Evolutionary conservation across 345 rosid genomes (phyloP), one percentile per base, ranked within the genome.

Genomic region (Hibiscus mutabilis): DNA sequence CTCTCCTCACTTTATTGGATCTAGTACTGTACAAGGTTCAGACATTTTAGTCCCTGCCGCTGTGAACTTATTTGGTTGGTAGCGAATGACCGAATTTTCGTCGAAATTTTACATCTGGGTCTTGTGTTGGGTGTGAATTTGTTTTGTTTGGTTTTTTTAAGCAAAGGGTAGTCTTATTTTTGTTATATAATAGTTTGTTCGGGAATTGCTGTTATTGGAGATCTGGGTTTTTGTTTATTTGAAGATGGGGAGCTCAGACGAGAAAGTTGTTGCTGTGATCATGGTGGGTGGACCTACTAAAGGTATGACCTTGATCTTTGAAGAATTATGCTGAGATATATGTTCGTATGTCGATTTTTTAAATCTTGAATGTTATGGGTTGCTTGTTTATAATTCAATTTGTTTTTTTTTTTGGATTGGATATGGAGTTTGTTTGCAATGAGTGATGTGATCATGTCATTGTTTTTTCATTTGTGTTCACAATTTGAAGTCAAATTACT

Each of bases 211-310:
- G 66, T 49, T 49, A 35, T 77, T 72, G 37, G 66, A 77, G 88
- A 84, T 85, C 88, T 84, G 86, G 76, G 74, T 69, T 74, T 76
- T 35, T 57, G 64, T 65, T 79, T 70, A 47, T 52, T 71, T 33
- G 46, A 71, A 74, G 71, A 89, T 91, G 97, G 88, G 85, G 56
- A 79, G 86, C 79, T 81, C 91, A 5, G 95, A 85, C 35, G 97
- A 86, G 83, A 89, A 81, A 74, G 90, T 88, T 62, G 93, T 94
- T 60, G 98, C 98, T 79, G 95, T 94, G 69, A 94, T 91, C 84
- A 89, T 94, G 97, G 98, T 94, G 75, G 97, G 97, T 72, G 98
- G 98, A 37, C 98, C 98, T 10, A 94, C 98, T 68, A 94, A 94
- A 94, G 97, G 98, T 94, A 79, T 29, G 71, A 13, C 61, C 7